Evolutionary conservation across 1,139 yeast species (phyloP).

Genomic region (Diutina pseudorugosa): DNA sequence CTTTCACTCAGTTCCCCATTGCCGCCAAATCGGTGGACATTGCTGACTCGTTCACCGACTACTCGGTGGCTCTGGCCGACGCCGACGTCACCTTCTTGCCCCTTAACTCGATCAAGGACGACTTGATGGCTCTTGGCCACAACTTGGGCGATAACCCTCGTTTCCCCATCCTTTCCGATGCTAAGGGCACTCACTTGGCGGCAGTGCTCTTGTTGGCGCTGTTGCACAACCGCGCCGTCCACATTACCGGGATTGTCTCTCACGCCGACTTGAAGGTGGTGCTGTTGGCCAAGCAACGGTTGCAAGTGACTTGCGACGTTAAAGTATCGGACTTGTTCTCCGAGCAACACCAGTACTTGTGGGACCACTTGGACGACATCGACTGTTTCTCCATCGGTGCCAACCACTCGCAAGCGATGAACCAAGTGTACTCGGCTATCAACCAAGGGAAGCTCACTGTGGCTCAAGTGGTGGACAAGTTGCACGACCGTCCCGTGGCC

Average conservation of each 20-base stretch:
- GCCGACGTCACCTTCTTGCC: constrained; percentile 2
- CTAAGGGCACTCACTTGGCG: constrained; percentile 84
- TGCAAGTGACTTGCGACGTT: constrained; percentile 85
- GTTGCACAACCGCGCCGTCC: constrained; percentile 74
- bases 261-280: constrained; percentile 78
- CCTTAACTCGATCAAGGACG: background rate
- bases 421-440: constrained; percentile 75
- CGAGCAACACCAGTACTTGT: constrained; percentile 74
- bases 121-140: background rate
- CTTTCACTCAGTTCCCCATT: constrained; percentile 58
- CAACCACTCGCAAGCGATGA: constrained; percentile 66
- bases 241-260: constrained; percentile 75
- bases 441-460: constrained; percentile 58
- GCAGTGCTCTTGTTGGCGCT: constrained; percentile 84
- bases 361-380: constrained; percentile 61
- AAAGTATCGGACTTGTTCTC: constrained; percentile 70
- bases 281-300: constrained; percentile 73
- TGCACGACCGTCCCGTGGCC: constrained; percentile 72
- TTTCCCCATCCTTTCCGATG: constrained; percentile 76
- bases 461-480: constrained; percentile 57
- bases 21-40: constrained; percentile 59
- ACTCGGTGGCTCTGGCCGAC: background rate
- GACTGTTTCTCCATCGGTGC: constrained; percentile 85
- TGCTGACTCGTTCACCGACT: constrained; percentile 75
- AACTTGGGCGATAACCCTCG: constrained; percentile 1